Base-by-base conservation (phyloP, 2,329 filamentous ascomycete species). In the Pseudofabraea citricarpa region DNA sequence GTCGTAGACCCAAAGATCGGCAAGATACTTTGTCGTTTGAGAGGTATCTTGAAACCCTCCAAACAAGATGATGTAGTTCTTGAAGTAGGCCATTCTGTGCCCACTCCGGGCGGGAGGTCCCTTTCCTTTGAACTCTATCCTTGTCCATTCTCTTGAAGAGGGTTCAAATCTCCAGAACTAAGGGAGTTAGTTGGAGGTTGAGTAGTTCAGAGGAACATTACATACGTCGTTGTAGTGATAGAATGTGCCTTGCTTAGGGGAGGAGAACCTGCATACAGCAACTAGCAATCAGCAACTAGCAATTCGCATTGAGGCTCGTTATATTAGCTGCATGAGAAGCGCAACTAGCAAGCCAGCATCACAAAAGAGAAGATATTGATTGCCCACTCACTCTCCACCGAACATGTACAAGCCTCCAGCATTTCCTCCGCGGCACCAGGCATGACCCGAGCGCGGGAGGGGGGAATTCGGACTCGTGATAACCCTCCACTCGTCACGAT, bases 1-100 rank as follows among this genome's bases (percentile, higher is more conserved):
- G 65, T 98, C 93, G 64, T 95, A 98, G 41, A 97, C 76, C 91
- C 93, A 98, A 26, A 97, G 70, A 63, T 98, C 93, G 29, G 85
- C 83, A 13, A 98, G 69, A 63, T 98, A 98, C 62, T 90, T 94
- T 5, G 91, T 97, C 63, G 90, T 85, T 62, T 94, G 89, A 8
- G 88, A 91, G 1, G 91, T 97, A 63, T 97, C 93, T 66, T 98
- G 93, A 63, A 98, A 98, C 1, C 93, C 93, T 45, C 93, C 93
- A 60, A 95, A 97, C 1, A 98, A 73, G 46, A 98, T 79, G 49
- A 98, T 90, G 65, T 95, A 97, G 62, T 96, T 89, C 69, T 97
- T 97, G 75, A 81, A 97, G 63, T 88, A 91, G 3, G 90, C 94
- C 90, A 98, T 95, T 53, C 91, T 81, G 65, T 96, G 90, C 3